These are phyloP conservation scores for Ogataea polymorpha DNA, from an alignment of 805 yeast species.

Conservation along the genomic window DNA sequence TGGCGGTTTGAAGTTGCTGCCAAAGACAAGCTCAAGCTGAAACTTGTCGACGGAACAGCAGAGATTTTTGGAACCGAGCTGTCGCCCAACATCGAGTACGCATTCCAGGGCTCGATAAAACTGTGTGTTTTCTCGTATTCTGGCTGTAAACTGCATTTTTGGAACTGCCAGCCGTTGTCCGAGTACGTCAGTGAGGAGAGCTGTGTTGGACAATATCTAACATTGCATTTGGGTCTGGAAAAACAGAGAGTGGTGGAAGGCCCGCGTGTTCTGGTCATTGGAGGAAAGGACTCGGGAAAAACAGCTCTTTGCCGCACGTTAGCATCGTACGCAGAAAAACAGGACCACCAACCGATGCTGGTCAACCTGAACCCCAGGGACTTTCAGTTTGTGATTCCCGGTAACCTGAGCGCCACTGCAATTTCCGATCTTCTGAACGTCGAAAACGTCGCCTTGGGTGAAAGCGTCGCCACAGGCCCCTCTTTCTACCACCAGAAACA, in stretches of 20 bases:
- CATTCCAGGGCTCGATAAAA: slow-evolving; percentile 50
- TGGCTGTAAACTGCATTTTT: slow-evolving; percentile 62
- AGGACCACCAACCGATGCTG: slow-evolving; percentile 62
- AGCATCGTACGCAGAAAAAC: slow-evolving; percentile 71
- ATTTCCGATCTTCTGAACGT: slow-evolving; percentile 77
- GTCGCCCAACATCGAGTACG: slow-evolving; percentile 63
- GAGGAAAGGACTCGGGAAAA: slow-evolving; percentile 74
- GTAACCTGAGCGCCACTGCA: slow-evolving; percentile 80
- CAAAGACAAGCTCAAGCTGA: slow-evolving; percentile 44
- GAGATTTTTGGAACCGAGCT: slow-evolving; percentile 94
- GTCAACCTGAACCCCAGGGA: slow-evolving; percentile 77
- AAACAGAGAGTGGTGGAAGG: slow-evolving; percentile 36
- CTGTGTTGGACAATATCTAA: slow-evolving; percentile 59
- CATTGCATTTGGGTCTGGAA: slow-evolving; percentile 75
- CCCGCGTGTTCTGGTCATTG: slow-evolving; percentile 70
- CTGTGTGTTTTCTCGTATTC: slow-evolving; percentile 57
- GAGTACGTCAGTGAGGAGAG: slow-evolving; percentile 74
- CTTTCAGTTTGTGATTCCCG: slow-evolving; percentile 59
- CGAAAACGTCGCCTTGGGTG: slow-evolving; percentile 70
- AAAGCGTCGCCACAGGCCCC: slow-evolving; percentile 71
- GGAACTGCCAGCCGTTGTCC: slow-evolving; percentile 39
- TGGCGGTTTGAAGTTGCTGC: slow-evolving; percentile 73
- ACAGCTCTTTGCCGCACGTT: slow-evolving; percentile 68
- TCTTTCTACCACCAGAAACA: slow-evolving; percentile 80
- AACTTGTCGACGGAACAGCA: slow-evolving; percentile 64